A percentile compares a stretch with the other conserved stretches of the same genome.
Conservation (phyloP, 176 grass and related monocot genomes). For the Juncus inflexus region DNA sequence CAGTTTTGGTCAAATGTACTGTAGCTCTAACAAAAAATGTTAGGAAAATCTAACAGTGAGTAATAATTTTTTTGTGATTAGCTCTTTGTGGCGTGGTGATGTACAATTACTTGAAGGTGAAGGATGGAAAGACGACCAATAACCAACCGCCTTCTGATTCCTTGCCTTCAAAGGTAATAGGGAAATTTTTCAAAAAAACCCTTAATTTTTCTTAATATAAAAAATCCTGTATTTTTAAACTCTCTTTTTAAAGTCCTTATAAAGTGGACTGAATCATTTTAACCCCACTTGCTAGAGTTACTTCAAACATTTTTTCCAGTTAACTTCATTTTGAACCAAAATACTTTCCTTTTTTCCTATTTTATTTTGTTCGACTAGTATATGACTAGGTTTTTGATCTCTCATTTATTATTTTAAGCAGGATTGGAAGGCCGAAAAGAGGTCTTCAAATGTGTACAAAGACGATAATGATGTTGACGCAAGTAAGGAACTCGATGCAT, state of each 20-base stretch:
- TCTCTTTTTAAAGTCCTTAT: not conserved
- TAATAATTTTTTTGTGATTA: conserved; percentile 28
- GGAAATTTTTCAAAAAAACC: not conserved
- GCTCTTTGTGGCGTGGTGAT: conserved; percentile 92
- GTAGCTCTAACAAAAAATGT: no score
- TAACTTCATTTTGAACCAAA: no score
- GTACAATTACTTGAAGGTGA: conserved; percentile 99
- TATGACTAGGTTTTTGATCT: not conserved
- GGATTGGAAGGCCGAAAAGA: conserved; percentile 67
- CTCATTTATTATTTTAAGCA: conserved; percentile 14
- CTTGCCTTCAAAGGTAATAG: conserved; percentile 51
- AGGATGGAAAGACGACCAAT: conserved; percentile 62
- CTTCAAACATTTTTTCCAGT: not conserved
- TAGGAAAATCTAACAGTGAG: no score
- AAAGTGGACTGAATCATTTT: not conserved
- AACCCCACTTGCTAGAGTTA: no score
- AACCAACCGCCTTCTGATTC: conserved; percentile 60
- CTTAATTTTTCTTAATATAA: not conserved
- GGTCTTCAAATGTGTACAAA: conserved; percentile 42
- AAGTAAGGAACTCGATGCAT: conserved; percentile 34
- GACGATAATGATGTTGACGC: conserved; percentile 41
- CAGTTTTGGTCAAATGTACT: no score
- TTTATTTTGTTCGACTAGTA: not conserved
- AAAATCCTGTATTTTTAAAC: not conserved
- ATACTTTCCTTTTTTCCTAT: not conserved